Evolutionary conservation across 139 green algal genomes (phyloP), one percentile per base, ranked within the genome.

Genomic region (Volvox reticuliferus): DNA sequence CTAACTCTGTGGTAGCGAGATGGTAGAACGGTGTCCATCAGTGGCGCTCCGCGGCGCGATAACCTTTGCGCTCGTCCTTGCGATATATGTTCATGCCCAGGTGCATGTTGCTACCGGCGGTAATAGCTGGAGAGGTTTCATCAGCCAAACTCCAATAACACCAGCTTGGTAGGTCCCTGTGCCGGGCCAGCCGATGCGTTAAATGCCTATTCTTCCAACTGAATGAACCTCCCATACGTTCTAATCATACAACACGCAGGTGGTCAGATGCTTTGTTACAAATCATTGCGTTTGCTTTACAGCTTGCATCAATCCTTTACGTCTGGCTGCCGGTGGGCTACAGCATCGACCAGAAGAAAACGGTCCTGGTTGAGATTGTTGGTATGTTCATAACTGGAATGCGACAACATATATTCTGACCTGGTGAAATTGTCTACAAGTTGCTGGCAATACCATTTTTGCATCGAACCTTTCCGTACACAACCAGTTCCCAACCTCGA

Each of bases 261-360:
- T 88, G 83, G 83, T 24, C 36, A 19, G 83, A 88, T 78, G 83
- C 67, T 44, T 21, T 22, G 9, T 37, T 88, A 37, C 83, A 88
- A 35, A 28, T 80, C 0, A 28, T 80, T n/a, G 83, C 67, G 36
- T 80, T 81, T 19, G 22, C 19, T 0, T 44, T 89, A 9, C 85
- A 82, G 44, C 33, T 73, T 28, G 19, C 28, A 0, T 32, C 37
- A 5, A 20, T 89, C 0, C 2, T 71, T 16, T 89, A 89, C 69
- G 32, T 17, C 1, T 89, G 85, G 85, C 26, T 82, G 22, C 85
- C 85, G 2, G 0, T 33, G 6, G 85, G 85, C 28, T 89, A 89
- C 30, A 61, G 68, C n/a, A 82, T 89, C 71, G 85, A 89, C 71
- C 44, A 89, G 5, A 80, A 36, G 44, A 89, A 89, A 30, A 73